These are phyloP conservation scores for Podila clonocystis DNA, from an alignment of 192 early-diverging fungal species.

Conservation along the genomic window DNA sequence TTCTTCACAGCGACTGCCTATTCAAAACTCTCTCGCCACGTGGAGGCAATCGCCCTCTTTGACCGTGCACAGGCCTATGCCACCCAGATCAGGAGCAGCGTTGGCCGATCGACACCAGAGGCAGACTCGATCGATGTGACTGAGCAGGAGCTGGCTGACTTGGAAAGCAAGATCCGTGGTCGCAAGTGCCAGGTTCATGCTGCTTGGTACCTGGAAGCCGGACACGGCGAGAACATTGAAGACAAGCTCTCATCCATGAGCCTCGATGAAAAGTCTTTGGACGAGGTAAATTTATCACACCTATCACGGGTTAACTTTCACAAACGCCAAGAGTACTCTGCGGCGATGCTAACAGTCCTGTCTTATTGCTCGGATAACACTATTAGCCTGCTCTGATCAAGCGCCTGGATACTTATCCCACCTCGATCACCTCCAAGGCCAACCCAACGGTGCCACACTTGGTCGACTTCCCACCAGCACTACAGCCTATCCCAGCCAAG, in stretches of 20 bases:
- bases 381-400: conserved; percentile 60
- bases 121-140: conserved; percentile 56
- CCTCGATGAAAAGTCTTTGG: conserved; percentile 51
- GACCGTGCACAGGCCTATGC: conserved; percentile 65
- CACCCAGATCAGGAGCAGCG: conserved; percentile 43
- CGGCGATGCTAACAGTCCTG: not conserved
- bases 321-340: not conserved
- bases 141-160: conserved; percentile 41
- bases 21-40: conserved; percentile 47
- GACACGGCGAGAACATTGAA: conserved; percentile 36
- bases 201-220: conserved; percentile 58
- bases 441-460: conserved; percentile 61
- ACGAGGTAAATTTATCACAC: conserved; percentile 43
- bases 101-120: conserved; percentile 15
- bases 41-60: conserved; percentile 69
- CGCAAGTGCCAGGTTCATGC: conserved; percentile 66
- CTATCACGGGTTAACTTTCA: not conserved
- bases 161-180: conserved; percentile 59
- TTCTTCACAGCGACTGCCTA: conserved; percentile 64
- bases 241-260: conserved; percentile 52
- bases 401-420: conserved; percentile 64
- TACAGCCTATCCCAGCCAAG: conserved; percentile 73
- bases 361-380: conserved; percentile 9
- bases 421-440: conserved; percentile 43
- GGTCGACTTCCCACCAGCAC: conserved; percentile 72